A percentile compares a stretch with the other conserved stretches of the same genome.
phyloP scores from a whole-genome alignment of 2,329 filamentous ascomycete genomes.

The Cercospora sojina region DNA sequence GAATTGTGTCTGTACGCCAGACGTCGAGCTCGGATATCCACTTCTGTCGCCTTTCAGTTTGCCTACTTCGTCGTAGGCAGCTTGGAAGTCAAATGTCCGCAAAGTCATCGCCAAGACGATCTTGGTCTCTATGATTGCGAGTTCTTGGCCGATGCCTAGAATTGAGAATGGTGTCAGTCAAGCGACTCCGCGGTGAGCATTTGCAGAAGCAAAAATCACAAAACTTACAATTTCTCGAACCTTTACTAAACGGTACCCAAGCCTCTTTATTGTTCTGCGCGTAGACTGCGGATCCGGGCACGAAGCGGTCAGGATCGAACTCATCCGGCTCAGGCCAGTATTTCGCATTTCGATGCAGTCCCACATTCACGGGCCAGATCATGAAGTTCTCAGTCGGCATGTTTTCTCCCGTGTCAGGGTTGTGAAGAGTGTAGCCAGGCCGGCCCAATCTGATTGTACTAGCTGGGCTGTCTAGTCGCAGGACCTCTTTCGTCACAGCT shows the following conservation, averaged over 20 bases:
- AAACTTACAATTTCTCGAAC: constrained; percentile 50
- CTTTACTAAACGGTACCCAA: constrained; percentile 57
- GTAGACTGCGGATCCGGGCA: constrained; percentile 38
- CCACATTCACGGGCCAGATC: constrained; percentile 44
- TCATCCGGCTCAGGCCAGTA: constrained; percentile 40
- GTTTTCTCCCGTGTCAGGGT: constrained; percentile 45
- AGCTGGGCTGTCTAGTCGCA: constrained; percentile 54
- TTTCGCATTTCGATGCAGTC: constrained; percentile 39
- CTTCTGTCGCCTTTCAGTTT: constrained; percentile 39
- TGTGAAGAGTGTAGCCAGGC: constrained; percentile 41
- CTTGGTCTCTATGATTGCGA: constrained; percentile 55
- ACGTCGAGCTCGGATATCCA: constrained; percentile 33
- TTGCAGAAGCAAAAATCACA: neutral
- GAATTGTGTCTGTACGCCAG: constrained; percentile 34
- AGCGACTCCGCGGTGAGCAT: too few species aligned
- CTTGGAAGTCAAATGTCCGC: constrained; percentile 52
- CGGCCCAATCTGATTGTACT: constrained; percentile 42
- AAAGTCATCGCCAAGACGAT: constrained; percentile 52
- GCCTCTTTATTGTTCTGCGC: constrained; percentile 44
- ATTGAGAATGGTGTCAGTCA: neutral
- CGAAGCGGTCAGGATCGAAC: constrained; percentile 53
- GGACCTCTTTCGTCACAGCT: constrained; percentile 55
- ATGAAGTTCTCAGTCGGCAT: constrained; percentile 48
- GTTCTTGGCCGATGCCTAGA: constrained; percentile 52
- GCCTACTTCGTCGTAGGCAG: constrained; percentile 40